Evolutionary conservation across 2,329 filamentous ascomycete species (phyloP), one percentile per base, ranked within the genome.

Genomic region (Monosporascus sp.): DNA sequence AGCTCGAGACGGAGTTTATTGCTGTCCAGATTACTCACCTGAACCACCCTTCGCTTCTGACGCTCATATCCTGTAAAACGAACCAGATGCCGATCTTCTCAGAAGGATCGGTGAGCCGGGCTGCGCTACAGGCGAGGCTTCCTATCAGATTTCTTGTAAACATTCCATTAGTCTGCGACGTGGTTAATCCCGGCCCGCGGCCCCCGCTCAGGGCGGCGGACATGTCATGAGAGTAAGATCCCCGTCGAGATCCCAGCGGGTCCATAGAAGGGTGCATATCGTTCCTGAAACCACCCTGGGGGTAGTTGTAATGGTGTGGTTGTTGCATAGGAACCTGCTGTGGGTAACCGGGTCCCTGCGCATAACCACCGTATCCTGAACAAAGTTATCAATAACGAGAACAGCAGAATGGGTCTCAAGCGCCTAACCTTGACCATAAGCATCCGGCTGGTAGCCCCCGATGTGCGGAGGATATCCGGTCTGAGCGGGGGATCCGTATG

Each of bases 141-240:
- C 94, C 94, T 58, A 99, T 97, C 9, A 99, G 80, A 65, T 97
- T 99, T 50, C 93, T 79, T 0, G 92, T 97, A 67, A 93, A 96
- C 90, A 96, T 95, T 52, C 89, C 90, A 38, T 85, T 84, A 1
- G 86, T 84, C 49, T 79, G 62, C 51, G 66, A 78, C 41, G 66
- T 55, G 69, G 79, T 66, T 56, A 70, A 25, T 25, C 42, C 42
- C 7, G 42, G 42, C n/a, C 22, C 42, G 14, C 42, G 42, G 22
- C 42, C 42, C 25, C 22, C 42, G 14, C 8, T 25, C 24, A 46
- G 18, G 22, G 60, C n/a, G 59, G 57, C n/a, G 64, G 51, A 70
- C 63, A 71, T 68, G 27, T 70, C 67, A 47, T 70, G 66, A 14
- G 68, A 70, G 22, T 68, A 66, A 58, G 34, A 64, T 64, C 65